These are phyloP conservation scores for Aureobasidium leucospermi DNA, from an alignment of 2,329 filamentous ascomycete species.

Conservation along the genomic window DNA sequence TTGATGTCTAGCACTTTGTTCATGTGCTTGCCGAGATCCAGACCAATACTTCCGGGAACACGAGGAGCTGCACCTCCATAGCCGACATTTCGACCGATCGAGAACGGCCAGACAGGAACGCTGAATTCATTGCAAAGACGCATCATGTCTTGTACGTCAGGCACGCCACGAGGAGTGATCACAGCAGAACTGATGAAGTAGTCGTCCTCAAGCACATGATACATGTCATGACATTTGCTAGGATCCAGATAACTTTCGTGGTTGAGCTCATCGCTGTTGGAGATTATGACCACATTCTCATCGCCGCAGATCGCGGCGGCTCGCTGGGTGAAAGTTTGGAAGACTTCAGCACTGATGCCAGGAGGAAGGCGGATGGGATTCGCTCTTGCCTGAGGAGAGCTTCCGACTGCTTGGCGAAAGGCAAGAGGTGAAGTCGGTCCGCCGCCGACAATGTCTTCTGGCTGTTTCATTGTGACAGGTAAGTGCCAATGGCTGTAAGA, in stretches of 20 bases:
- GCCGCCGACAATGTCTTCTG: too few relatives aligned
- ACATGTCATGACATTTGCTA: slow-evolving; percentile 16
- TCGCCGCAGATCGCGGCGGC: background rate
- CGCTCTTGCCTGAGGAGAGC: too few relatives aligned
- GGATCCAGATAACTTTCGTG: slow-evolving; percentile 14
- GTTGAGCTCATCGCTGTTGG: slow-evolving; percentile 4
- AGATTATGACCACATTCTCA: slow-evolving; percentile 11
- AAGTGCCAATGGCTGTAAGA: too few relatives aligned
- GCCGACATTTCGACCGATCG: slow-evolving; percentile 44
- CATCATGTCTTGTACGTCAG: slow-evolving; percentile 42
- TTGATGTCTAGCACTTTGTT: slow-evolving; percentile 47
- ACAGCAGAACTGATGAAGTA: slow-evolving; percentile 40
- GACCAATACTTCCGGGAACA: slow-evolving; percentile 43
- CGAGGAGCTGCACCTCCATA: slow-evolving; percentile 50
- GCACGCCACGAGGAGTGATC: slow-evolving; percentile 29
- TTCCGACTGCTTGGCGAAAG: too few relatives aligned
- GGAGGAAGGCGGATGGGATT: too few relatives aligned
- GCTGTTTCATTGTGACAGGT: too few relatives aligned
- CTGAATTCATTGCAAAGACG: slow-evolving; percentile 38
- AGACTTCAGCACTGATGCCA: background rate
- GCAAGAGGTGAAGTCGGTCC: too few relatives aligned
- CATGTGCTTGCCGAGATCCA: slow-evolving; percentile 49
- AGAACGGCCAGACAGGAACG: slow-evolving; percentile 44
- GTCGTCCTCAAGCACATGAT: slow-evolving; percentile 34
- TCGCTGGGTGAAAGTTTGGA: background rate